Evolutionary conservation across 805 yeast genomes (phyloP), one percentile per base, ranked within the genome.

Genomic region (Candida odintsovae): DNA sequence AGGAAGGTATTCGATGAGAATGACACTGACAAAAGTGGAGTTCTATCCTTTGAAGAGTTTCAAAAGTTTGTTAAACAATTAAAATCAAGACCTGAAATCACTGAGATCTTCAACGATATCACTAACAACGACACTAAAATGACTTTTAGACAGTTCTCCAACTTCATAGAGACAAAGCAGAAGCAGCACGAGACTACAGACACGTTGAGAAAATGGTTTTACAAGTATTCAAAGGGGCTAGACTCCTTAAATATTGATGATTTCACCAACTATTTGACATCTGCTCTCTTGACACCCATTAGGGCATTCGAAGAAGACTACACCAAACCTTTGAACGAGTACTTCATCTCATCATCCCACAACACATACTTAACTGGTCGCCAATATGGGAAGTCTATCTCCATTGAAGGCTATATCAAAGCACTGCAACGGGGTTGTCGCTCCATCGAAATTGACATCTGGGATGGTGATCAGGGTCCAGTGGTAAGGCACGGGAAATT

Each of bases 361-460:
- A 94, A 94, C 61, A 94, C 99, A 0, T 94, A 94, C 58, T 69
- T 94, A 3, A 65, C 82, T 23, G 99, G 99, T 0, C 73, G 94
- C 35, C 99, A 94, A 59, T 76, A 87, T 16, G 96, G 83, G 2
- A 96, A 94, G 19, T 82, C 78, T 3, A 84, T 97, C 0, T 88
- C 97, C 0, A 80, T 89, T 2, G 97, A 92, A 59, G 95, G 95
- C 0, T 94, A 94, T 55, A 81, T 89, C 16, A 77, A 85, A 43
- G 94, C 88, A 0, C 68, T 94, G 42, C 97, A 90, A 61, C 77
- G 90, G 45, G 98, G 99, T 1, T 94, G 98, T 57, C 72, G 97
- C 40, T 90, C 97, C 51, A 73, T 94, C n/a, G 99, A 94, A 59
- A 80, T 94, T 37, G 99, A 94, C 64, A 73, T 94, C 19, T 94